Conservation (phyloP, 768 basidiomycete species). For the Leccinum fibrillosum region DNA sequence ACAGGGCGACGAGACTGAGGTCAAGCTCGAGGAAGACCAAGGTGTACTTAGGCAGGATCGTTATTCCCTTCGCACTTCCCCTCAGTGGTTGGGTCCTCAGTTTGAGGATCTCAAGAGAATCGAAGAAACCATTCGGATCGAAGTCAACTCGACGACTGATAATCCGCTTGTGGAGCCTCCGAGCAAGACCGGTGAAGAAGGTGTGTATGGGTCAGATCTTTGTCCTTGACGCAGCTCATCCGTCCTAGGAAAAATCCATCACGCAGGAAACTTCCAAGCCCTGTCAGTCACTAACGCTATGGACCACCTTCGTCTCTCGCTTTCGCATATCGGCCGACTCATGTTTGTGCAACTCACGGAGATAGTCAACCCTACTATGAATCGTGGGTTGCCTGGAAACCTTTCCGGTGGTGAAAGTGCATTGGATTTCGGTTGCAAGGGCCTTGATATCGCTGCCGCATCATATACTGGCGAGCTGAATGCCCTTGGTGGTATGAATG, state of each 20-base stretch:
- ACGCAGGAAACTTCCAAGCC: slow-evolving; percentile 90
- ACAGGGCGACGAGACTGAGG: slow-evolving; percentile 66
- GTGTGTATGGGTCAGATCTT: slow-evolving; percentile 2
- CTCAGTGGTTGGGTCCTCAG: slow-evolving; percentile 86
- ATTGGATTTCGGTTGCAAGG: slow-evolving; percentile 79
- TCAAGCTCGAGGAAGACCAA: slow-evolving; percentile 66
- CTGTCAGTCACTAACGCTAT: slow-evolving; percentile 83
- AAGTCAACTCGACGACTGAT: slow-evolving; percentile 88
- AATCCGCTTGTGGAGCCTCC: slow-evolving; percentile 86
- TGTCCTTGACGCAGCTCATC: not conserved
- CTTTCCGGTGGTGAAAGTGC: slow-evolving; percentile 78
- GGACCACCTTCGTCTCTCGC: slow-evolving; percentile 77
- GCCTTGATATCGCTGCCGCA: slow-evolving; percentile 79
- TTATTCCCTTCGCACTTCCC: slow-evolving; percentile 60
- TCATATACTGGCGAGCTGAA: slow-evolving; percentile 83
- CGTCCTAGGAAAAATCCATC: slow-evolving; percentile 51
- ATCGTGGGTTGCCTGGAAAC: slow-evolving; percentile 77
- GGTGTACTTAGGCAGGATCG: slow-evolving; percentile 80
- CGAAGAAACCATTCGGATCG: slow-evolving; percentile 59
- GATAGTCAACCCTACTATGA: slow-evolving; percentile 56
- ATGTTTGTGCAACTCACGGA: slow-evolving; percentile 62
- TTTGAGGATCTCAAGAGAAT: slow-evolving; percentile 74
- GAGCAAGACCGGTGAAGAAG: slow-evolving; percentile 44
- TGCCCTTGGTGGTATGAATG: slow-evolving; percentile 68
- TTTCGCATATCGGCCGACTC: slow-evolving; percentile 70